A percentile compares a stretch with the other conserved stretches of the same genome.
These are phyloP conservation scores for Nigrospora oryzae DNA, from an alignment of 2,329 filamentous ascomycete species.

Conservation along the genomic window DNA sequence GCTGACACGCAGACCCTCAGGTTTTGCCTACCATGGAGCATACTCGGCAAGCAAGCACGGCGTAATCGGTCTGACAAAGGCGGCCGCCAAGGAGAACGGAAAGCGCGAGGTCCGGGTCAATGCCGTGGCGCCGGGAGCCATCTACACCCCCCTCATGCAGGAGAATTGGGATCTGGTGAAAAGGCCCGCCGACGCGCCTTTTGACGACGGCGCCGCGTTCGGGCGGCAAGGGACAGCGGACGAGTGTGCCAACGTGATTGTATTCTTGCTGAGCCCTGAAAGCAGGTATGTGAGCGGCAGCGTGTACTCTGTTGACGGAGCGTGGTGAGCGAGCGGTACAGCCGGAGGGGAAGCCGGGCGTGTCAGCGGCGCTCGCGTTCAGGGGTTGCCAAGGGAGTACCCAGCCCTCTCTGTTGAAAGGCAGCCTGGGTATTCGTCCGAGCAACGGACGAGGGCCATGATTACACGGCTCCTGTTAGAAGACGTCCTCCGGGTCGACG, in stretches of 20 bases:
- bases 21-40: slow-evolving; percentile 28
- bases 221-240: slow-evolving; percentile 35
- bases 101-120: slow-evolving; percentile 35
- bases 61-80: slow-evolving; percentile 27
- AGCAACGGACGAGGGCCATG: too few species aligned
- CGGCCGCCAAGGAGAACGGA: slow-evolving; percentile 28
- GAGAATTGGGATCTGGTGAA: slow-evolving; percentile 27
- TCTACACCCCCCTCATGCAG: slow-evolving; percentile 40
- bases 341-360: too few species aligned
- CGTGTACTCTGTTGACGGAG: slow-evolving; percentile 38
- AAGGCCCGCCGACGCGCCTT: slow-evolving; percentile 26
- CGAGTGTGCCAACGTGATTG: slow-evolving; percentile 36
- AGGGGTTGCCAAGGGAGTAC: too few species aligned
- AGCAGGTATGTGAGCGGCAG: slow-evolving; percentile 36
- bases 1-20: slow-evolving; percentile 12
- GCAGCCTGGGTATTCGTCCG: too few species aligned
- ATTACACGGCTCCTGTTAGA: slow-evolving; percentile 36
- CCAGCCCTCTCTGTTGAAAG: too few species aligned
- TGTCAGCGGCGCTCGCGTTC: too few species aligned
- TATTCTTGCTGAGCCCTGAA: slow-evolving; percentile 37
- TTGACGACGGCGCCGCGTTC: slow-evolving; percentile 32
- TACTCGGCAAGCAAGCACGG: slow-evolving; percentile 28
- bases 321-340: slow-evolving; percentile 4
- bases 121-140: slow-evolving; percentile 38
- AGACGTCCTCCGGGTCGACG: slow-evolving; percentile 80